Percentiles rank a stretch among this genome's conserved stretches.
Conservation (phyloP, 352 stramenopile species). For the Pythium sp. region DNA sequence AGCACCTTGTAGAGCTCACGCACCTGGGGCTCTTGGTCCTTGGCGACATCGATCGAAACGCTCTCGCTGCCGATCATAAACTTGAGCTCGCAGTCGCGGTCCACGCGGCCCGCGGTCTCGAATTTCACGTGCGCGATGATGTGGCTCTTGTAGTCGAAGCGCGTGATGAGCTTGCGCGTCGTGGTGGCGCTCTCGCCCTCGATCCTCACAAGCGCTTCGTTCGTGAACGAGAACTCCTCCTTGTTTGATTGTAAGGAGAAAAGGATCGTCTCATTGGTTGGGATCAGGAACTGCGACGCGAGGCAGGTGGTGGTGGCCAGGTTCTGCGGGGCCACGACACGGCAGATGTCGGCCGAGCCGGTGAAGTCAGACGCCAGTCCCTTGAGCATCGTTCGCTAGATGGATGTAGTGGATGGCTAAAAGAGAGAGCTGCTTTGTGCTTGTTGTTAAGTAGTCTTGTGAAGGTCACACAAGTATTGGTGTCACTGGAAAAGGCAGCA, state of each 20-base stretch:
- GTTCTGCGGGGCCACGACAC: neutral
- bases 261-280: neutral
- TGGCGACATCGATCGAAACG: constrained; percentile 54
- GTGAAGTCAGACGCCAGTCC: constrained; percentile 44
- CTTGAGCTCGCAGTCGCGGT: constrained; percentile 35
- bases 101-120: constrained; percentile 18
- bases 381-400: constrained; percentile 34
- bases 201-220: constrained; percentile 11
- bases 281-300: constrained; percentile 1
- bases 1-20: constrained; percentile 55
- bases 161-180: constrained; percentile 17
- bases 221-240: constrained; percentile 23
- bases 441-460: neutral
- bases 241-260: constrained; percentile 19
- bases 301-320: neutral
- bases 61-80: constrained; percentile 36
- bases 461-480: neutral
- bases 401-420: neutral
- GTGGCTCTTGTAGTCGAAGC: constrained; percentile 16
- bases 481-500: neutral
- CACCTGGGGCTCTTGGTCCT: constrained; percentile 27
- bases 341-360: constrained; percentile 48
- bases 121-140: constrained; percentile 17
- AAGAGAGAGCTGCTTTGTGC: neutral
- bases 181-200: constrained; percentile 13